Evolutionary conservation across 2,329 filamentous ascomycete species (phyloP).

Genomic region (Meredithiella fracta): DNA sequence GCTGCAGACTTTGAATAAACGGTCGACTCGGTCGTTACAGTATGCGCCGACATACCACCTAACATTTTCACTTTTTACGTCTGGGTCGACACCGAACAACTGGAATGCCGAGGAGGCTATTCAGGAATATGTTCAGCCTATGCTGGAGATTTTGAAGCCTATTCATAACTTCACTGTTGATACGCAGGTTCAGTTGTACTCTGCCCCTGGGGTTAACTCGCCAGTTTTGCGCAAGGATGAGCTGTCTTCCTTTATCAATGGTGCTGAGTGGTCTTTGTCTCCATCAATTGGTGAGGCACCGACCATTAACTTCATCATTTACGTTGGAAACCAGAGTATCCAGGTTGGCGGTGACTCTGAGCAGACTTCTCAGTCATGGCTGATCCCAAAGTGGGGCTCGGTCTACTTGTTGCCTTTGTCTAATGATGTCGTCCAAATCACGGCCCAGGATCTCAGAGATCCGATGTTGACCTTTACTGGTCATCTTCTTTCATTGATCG

Average conservation of each 20-base stretch:
- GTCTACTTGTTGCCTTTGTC: slow-evolving; percentile 40
- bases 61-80: slow-evolving; percentile 87
- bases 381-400: slow-evolving; percentile 88
- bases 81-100: slow-evolving; percentile 57
- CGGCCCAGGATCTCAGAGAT: slow-evolving; percentile 51
- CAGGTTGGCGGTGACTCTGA: slow-evolving; percentile 24
- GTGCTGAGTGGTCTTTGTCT: slow-evolving; percentile 90
- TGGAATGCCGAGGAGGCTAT: slow-evolving; percentile 85
- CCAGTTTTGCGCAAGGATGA: slow-evolving; percentile 65
- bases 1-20: slow-evolving; percentile 43
- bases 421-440: slow-evolving; percentile 34
- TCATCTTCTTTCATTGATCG: slow-evolving; percentile 75
- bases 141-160: slow-evolving; percentile 59
- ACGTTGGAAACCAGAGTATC: slow-evolving; percentile 66
- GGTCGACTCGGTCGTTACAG: slow-evolving; percentile 71
- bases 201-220: slow-evolving; percentile 46
- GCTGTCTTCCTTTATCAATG: slow-evolving; percentile 87
- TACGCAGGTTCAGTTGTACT: slow-evolving; percentile 89
- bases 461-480: slow-evolving; percentile 81
- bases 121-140: slow-evolving; percentile 61
- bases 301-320: slow-evolving; percentile 91
- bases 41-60: slow-evolving; percentile 90
- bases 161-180: slow-evolving; percentile 95
- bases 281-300: slow-evolving; percentile 86
- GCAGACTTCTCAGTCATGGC: slow-evolving; percentile 50